Evolutionary conservation across 148 eudicot genomes (phyloP), one percentile per base, ranked within the genome.

Genomic region (Tetragonia tetragonoides): DNA sequence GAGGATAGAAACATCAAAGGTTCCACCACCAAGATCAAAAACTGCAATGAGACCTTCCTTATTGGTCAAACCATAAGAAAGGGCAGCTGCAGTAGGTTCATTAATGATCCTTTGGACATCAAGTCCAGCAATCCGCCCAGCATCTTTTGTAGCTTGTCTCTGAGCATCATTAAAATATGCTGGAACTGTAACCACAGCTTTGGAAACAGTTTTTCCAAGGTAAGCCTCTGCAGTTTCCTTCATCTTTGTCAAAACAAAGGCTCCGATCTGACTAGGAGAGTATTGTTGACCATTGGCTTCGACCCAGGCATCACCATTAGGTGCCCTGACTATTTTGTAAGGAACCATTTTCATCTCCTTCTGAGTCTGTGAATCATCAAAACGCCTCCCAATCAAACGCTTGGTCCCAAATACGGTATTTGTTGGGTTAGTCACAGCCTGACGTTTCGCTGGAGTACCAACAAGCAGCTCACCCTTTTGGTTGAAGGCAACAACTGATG

Each of bases 221-320:
- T 90, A 94, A 2, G 97, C 93, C 82, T 94, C 98, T 0, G 97
- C 98, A 65, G 98, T 94, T 82, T 94, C 99, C 85, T 92, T 95
- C 99, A 95, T 95, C 84, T 95, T 95, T 3, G 94, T 91, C 78
- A 95, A 79, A 70, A 91, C 84, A 83, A 92, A 92, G 10, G 99
- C 99, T 54, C 99, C 97, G 66, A 92, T 72, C 79, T 95, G 99
- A 80, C 99, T 95, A 0, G 99, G 97, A 53, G 99, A 95, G 59
- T 92, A 92, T 77, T 92, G 92, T 68, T 95, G 91, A 18, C 99
- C 99, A 81, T 89, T 92, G 54, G 94, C 91, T 84, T 95, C 99
- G 76, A 95, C 97, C 99, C 99, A 95, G 0, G 99, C 99, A 87
- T 95, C 99, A n/a, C 99, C 99, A 79, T 92, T 92, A 18, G 97